Evolutionary conservation across 2,329 filamentous ascomycete species (phyloP).

Genomic region (Pseudogymnoascus sp.): DNA sequence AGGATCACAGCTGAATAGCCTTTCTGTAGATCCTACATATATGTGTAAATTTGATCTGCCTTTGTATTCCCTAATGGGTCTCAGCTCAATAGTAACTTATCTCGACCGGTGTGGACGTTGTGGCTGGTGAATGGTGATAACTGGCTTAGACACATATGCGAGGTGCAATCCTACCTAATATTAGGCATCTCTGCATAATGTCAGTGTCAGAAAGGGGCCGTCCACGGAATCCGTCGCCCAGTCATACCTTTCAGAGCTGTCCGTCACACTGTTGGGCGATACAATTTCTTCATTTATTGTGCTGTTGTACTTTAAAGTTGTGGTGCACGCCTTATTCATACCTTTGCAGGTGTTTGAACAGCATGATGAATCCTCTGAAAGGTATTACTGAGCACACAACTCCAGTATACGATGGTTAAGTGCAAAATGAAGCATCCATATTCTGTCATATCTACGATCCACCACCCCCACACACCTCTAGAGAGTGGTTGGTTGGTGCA

Average conservation of each 20-base stretch:
- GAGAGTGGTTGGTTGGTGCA: too few species aligned
- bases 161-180: neutral
- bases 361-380: neutral
- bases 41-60: neutral
- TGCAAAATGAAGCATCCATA: conserved; percentile 9
- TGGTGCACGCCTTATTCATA: neutral
- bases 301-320: too few species aligned
- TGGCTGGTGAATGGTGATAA: neutral
- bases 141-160: neutral
- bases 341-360: neutral
- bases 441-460: too few species aligned
- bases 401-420: neutral
- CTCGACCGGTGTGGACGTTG: neutral
- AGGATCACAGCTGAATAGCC: neutral
- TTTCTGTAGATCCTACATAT: neutral
- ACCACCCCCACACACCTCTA: too few species aligned
- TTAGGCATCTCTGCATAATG: neutral
- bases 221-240: neutral
- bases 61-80: neutral
- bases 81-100: neutral
- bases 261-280: too few species aligned
- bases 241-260: too few species aligned
- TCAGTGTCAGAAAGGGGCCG: neutral
- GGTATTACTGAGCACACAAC: neutral
- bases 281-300: too few species aligned